phyloP scores from a whole-genome alignment of 2,329 filamentous ascomycete species.

The Pestalotiopsis fici region DNA sequence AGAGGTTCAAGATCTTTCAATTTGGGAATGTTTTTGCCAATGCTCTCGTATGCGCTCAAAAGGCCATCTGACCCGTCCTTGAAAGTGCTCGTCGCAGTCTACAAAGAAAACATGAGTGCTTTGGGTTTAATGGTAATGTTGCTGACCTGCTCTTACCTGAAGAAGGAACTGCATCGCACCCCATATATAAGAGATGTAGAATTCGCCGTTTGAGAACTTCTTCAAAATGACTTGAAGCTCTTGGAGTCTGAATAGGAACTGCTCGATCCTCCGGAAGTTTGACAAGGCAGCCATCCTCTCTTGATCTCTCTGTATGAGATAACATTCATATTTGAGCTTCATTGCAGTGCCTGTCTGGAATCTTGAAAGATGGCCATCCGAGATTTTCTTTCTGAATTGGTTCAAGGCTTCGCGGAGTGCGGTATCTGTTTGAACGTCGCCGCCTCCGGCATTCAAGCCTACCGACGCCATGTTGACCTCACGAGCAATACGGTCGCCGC shows the following conservation, averaged over 20 bases:
- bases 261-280: constrained; percentile 25
- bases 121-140: background rate
- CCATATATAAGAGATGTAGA: constrained; percentile 25
- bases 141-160: constrained; percentile 12
- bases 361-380: constrained; percentile 15
- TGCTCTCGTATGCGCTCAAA: constrained; percentile 19
- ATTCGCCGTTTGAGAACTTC: constrained; percentile 11
- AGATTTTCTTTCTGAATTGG: constrained; percentile 13
- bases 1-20: constrained; percentile 11
- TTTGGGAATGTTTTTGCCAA: constrained; percentile 18
- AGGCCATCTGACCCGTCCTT: constrained; percentile 9
- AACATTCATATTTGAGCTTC: constrained; percentile 22
- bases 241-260: constrained; percentile 21
- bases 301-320: constrained; percentile 24
- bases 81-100: background rate
- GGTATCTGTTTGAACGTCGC: constrained; percentile 4
- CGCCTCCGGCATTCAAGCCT: background rate
- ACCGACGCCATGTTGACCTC: background rate
- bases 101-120: background rate
- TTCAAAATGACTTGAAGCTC: constrained; percentile 4
- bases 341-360: constrained; percentile 17
- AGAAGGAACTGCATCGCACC: constrained; percentile 26
- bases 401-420: constrained; percentile 9
- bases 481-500: background rate
- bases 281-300: constrained; percentile 25